phyloP scores from a whole-genome alignment of 345 rosid species.

The Euphorbia peplus region DNA sequence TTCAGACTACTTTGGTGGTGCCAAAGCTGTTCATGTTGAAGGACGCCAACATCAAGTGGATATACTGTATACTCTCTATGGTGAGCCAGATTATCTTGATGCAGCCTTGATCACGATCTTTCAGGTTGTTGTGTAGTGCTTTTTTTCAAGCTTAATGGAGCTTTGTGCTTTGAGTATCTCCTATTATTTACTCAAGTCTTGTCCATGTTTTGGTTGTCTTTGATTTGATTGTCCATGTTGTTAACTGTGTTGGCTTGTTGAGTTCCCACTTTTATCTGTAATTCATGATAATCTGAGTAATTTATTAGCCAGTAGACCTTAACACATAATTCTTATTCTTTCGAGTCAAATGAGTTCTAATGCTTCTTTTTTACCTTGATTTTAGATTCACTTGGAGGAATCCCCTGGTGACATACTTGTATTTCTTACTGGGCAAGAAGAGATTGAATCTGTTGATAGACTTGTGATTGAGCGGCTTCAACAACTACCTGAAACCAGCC shows the following conservation, averaged over 20 bases:
- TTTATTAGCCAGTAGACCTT: not conserved
- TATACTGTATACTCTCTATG: slow-evolving; percentile 57
- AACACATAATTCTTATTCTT: not conserved
- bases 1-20: slow-evolving; percentile 79
- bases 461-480: slow-evolving; percentile 57
- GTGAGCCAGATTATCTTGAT: slow-evolving; percentile 75
- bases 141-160: slow-evolving; percentile 1
- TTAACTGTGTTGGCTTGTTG: not conserved
- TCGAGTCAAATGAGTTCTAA: not conserved
- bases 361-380: slow-evolving; percentile 8
- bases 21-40: slow-evolving; percentile 78
- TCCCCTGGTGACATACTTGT: slow-evolving; percentile 86
- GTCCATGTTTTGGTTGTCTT: not conserved
- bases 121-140: slow-evolving; percentile 57
- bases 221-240: slow-evolving; percentile 8
- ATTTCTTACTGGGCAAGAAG: slow-evolving; percentile 95
- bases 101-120: slow-evolving; percentile 70
- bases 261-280: not conserved
- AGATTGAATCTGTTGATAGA: slow-evolving; percentile 82
- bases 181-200: not conserved
- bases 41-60: slow-evolving; percentile 88
- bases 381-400: slow-evolving; percentile 80
- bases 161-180: not conserved
- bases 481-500: slow-evolving; percentile 57
- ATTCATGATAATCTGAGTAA: too few relatives aligned